These are phyloP conservation scores for Stemphylium vesicarium DNA, from an alignment of 2,329 filamentous ascomycete species.

Conservation along the genomic window DNA sequence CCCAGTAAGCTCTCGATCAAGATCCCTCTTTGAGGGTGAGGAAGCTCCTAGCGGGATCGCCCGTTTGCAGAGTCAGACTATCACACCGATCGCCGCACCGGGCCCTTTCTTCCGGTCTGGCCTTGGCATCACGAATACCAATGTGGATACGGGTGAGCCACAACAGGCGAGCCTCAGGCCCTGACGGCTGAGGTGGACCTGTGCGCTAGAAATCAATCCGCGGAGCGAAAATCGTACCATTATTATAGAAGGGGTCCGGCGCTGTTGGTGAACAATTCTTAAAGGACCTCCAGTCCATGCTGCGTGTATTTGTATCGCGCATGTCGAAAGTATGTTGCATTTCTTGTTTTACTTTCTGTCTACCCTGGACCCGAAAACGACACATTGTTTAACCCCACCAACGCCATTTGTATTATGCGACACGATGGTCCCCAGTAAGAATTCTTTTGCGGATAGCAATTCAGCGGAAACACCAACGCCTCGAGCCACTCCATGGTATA, in stretches of 20 bases:
- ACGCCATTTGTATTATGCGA: conserved; percentile 2
- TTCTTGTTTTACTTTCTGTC: neutral
- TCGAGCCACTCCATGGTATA: conserved; percentile 3
- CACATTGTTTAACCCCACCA: neutral
- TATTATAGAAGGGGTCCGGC: conserved; percentile 13
- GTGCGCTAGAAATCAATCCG: conserved; percentile 15
- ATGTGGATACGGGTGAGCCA: conserved; percentile 17
- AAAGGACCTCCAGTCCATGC: neutral
- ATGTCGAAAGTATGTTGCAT: conserved; percentile 1
- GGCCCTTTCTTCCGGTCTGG: conserved; percentile 16
- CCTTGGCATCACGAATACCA: conserved; percentile 28
- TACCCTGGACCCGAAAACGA: neutral
- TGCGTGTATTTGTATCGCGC: neutral
- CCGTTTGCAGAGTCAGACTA: conserved; percentile 9
- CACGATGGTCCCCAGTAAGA: conserved; percentile 2
- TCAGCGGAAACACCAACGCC: conserved; percentile 3
- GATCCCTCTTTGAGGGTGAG: neutral
- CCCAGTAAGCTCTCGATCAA: neutral
- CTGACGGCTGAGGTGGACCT: conserved; percentile 12
- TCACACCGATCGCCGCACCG: conserved; percentile 26
- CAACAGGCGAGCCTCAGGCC: conserved; percentile 14
- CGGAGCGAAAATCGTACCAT: neutral
- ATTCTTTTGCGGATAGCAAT: neutral
- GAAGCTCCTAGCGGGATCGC: conserved; percentile 9
- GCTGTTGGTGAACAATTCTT: neutral